Percentiles rank a stretch among this genome's conserved stretches.
Evolutionary conservation across 2,329 filamentous ascomycete genomes (phyloP).

Genomic region (Beauveria sp.): DNA sequence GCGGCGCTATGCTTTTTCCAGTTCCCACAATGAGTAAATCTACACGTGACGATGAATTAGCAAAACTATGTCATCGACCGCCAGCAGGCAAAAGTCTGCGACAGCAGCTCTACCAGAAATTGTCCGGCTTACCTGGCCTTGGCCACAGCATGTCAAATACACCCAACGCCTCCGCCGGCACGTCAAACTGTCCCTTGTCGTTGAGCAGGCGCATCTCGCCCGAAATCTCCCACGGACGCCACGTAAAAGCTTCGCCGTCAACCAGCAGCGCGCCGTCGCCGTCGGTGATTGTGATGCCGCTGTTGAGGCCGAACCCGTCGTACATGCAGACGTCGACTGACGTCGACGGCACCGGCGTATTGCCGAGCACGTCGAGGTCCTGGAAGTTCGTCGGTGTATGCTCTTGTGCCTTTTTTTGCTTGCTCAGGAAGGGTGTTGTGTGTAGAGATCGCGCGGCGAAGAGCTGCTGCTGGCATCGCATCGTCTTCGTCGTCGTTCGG

Average conservation of each 20-base stretch:
- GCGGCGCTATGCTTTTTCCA: slow-evolving; percentile 64
- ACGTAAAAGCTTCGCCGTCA: slow-evolving; percentile 79
- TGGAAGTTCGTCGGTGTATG: slow-evolving; percentile 55
- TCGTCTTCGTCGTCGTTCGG: neutral
- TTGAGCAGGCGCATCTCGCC: slow-evolving; percentile 53
- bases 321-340: slow-evolving; percentile 73
- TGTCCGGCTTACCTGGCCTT: slow-evolving; percentile 59
- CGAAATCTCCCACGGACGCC: slow-evolving; percentile 68
- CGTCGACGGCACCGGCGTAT: slow-evolving; percentile 69
- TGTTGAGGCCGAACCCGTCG: slow-evolving; percentile 83
- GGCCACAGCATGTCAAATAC: slow-evolving; percentile 75
- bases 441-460: slow-evolving; percentile 15
- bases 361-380: slow-evolving; percentile 70
- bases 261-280: slow-evolving; percentile 71
- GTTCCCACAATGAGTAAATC: slow-evolving; percentile 88
- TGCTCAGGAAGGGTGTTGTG: slow-evolving; percentile 14
- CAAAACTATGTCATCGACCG: neutral
- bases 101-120: neutral
- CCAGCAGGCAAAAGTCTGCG: neutral
- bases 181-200: slow-evolving; percentile 72
- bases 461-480: neutral
- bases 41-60: slow-evolving; percentile 26
- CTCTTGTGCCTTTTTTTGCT: slow-evolving; percentile 19
- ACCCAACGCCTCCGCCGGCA: slow-evolving; percentile 63
- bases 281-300: slow-evolving; percentile 61